Percentiles rank a stretch among this genome's conserved stretches.
Evolutionary conservation across 2,329 filamentous ascomycete species (phyloP).

Genomic region (Penicillium sp.): DNA sequence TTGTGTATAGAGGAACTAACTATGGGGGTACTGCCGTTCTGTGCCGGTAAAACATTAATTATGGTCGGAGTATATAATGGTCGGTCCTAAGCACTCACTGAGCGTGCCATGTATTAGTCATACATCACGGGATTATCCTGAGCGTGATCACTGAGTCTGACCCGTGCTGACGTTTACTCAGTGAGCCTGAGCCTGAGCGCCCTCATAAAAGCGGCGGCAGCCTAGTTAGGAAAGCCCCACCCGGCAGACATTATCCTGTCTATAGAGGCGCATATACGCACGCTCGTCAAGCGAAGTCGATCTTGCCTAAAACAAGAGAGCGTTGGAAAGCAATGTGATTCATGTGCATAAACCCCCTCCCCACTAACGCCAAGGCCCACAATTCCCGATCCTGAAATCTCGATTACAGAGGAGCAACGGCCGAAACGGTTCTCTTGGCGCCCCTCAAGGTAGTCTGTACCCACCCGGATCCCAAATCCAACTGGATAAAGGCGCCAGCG

Average conservation of each 20-base stretch:
- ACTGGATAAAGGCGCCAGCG: neutral
- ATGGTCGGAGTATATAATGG: no score
- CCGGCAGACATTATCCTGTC: no score
- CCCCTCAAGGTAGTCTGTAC: neutral
- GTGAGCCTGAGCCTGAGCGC: no score
- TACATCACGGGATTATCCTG: slow-evolving; percentile 2
- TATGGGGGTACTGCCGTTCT: no score
- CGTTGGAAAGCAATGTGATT: neutral
- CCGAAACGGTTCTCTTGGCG: neutral
- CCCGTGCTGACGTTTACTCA: no score
- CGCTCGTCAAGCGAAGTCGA: neutral
- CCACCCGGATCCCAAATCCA: neutral
- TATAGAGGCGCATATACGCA: no score
- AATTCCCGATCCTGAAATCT: neutral
- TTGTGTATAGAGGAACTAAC: no score
- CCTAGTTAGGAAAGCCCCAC: no score
- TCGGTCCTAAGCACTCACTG: neutral
- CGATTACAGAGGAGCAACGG: neutral
- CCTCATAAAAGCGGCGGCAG: no score
- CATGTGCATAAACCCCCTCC: neutral
- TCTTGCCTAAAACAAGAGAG: neutral
- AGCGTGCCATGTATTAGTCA: slow-evolving; percentile 4
- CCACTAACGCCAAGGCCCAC: neutral
- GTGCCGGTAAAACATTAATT: no score
- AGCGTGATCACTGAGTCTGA: no score